Evolutionary conservation across 2,329 filamentous ascomycete species (phyloP), one percentile per base, ranked within the genome.

Genomic region (Colletotrichum sp.): DNA sequence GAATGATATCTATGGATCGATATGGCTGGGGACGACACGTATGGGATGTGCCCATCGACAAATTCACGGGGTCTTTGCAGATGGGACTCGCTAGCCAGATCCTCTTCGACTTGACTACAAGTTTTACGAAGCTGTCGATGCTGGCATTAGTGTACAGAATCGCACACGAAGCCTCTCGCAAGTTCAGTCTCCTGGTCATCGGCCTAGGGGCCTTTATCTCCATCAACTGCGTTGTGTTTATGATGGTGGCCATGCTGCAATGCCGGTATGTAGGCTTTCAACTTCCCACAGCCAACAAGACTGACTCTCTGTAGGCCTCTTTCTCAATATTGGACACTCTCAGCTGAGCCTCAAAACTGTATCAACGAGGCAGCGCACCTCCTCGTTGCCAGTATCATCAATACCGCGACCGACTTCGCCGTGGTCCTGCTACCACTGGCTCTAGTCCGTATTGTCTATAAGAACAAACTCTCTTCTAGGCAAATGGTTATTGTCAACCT

Each of bases 371-470:
- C 88, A 4, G 83, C 84, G 1, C 89, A 91, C 67, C 86, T 91
- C 32, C 85, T 90, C 34, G 86, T 86, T 44, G 86, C 91, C 44
- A 90, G 91, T 3, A 88, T 90, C 32, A 86, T 92, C 77, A 93
- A 93, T 81, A 92, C 92, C 63, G 79, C 89, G 59, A 92, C 90
- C 8, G 91, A 93, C 81, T 86, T 93, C 59, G 80, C 89, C 13
- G 86, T 89, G n/a, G 89, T 90, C 44, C 80, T 88, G 1, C 82
- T 92, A 5, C 90, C 90, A 2, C 86, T 91, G 62, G 84, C 84
- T 26, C 87, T 86, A 5, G 84, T 90, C 10, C 75, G 72, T n/a
- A 28, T 75, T n/a, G 66, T 75, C 24, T 75, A 76, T 26, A 74
- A 64, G 65, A 82, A 86, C 77, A 85, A 88, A 66, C 82, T 91